Percentiles rank a stretch among this genome's conserved stretches.
phyloP scores from a whole-genome alignment of 768 basidiomycete genomes.

The Agaricus sinodeliciosus region DNA sequence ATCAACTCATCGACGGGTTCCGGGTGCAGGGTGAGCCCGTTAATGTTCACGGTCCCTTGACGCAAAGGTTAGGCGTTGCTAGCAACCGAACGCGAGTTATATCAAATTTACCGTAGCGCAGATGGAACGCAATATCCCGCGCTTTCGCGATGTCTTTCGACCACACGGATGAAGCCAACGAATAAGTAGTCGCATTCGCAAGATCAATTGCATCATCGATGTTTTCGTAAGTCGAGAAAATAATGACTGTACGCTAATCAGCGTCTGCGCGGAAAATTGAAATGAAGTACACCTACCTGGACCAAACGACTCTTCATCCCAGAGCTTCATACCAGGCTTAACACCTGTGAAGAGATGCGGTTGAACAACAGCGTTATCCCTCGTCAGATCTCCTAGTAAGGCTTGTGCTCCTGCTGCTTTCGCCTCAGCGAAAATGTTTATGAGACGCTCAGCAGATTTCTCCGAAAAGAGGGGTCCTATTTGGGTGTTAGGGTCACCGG shows the following conservation, averaged over 20 bases:
- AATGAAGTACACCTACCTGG: constrained; percentile 31
- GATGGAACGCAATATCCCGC: constrained; percentile 36
- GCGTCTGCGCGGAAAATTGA: no score
- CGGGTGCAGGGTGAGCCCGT: constrained; percentile 44
- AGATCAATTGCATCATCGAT: constrained; percentile 48
- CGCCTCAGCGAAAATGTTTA: constrained; percentile 39
- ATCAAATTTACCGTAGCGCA: constrained; percentile 36
- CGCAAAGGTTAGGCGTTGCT: not conserved
- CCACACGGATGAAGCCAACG: constrained; percentile 48
- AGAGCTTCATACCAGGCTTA: constrained; percentile 42
- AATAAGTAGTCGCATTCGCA: constrained; percentile 49
- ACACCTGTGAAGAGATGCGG: constrained; percentile 47
- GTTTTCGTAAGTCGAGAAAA: constrained; percentile 37
- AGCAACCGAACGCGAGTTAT: not conserved
- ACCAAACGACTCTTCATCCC: constrained; percentile 58
- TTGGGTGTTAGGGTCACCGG: constrained; percentile 19
- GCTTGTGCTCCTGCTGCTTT: constrained; percentile 37
- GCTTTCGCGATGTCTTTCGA: constrained; percentile 37
- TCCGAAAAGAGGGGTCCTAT: constrained; percentile 38
- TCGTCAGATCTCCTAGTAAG: constrained; percentile 34
- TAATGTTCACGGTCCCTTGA: constrained; percentile 47
- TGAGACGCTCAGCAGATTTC: constrained; percentile 37
- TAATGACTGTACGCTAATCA: constrained; percentile 26
- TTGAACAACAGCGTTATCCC: constrained; percentile 35
- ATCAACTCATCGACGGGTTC: constrained; percentile 31